These are phyloP conservation scores for Macrolepiota dolichaula DNA, from an alignment of 768 basidiomycete genomes.

Conservation along the genomic window DNA sequence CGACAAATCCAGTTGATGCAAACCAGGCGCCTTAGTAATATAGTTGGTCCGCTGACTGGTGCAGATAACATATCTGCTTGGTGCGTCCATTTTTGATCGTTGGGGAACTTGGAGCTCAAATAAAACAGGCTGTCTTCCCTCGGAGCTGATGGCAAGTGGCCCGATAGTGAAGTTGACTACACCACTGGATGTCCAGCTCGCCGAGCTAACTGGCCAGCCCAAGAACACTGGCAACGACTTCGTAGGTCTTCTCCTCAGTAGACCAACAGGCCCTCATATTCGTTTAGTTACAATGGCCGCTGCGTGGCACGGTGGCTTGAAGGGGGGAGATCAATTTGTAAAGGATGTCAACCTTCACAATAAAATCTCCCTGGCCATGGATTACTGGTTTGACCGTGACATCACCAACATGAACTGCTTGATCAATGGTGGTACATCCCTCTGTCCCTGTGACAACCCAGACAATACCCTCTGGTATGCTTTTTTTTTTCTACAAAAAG, in stretches of 20 bases:
- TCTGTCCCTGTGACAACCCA: constrained; percentile 55
- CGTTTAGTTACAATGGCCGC: constrained; percentile 47
- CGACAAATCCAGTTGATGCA: constrained; percentile 15
- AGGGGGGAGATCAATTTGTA: constrained; percentile 37
- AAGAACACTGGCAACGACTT: constrained; percentile 53
- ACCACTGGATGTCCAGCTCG: constrained; percentile 58
- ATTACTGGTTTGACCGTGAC: constrained; percentile 63
- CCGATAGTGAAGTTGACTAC: constrained; percentile 54
- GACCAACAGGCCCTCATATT: constrained; percentile 1
- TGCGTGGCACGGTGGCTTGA: constrained; percentile 52
- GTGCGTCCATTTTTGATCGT: constrained; percentile 18
- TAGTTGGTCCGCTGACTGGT: constrained; percentile 34
- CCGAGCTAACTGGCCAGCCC: constrained; percentile 69
- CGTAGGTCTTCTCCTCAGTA: constrained; percentile 27
- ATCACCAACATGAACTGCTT: constrained; percentile 52
- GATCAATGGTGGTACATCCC: constrained; percentile 45
- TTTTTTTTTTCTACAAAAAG: not conserved
- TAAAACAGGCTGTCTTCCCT: constrained; percentile 43
- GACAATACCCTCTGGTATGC: constrained; percentile 38
- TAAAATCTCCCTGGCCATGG: constrained; percentile 49
- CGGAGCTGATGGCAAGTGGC: constrained; percentile 50
- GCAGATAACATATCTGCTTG: constrained; percentile 36
- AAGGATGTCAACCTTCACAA: constrained; percentile 35
- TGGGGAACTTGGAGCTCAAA: not conserved
- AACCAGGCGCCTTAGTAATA: constrained; percentile 35